Conservation (phyloP, 129 eudicot genomes). For the Chrysanthemum makinoi region DNA sequence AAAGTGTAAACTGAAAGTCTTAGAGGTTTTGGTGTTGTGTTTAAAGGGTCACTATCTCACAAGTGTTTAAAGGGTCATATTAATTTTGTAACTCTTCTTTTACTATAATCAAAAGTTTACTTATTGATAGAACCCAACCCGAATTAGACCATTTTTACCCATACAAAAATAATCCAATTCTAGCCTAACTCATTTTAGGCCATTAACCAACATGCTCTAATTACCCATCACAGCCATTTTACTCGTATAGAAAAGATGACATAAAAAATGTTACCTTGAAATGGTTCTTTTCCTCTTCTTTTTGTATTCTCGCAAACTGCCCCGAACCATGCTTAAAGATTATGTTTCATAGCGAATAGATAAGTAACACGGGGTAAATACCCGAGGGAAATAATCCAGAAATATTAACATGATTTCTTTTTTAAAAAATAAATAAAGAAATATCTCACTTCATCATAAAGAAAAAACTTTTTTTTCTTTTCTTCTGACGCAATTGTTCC, state of each 20-base stretch:
- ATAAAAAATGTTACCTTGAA: constrained; percentile 46
- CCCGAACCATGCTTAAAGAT: constrained; percentile 63
- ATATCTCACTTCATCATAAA: constrained; percentile 77
- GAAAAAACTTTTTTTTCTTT: constrained; percentile 44
- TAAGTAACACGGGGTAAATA: not conserved
- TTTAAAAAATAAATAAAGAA: not conserved
- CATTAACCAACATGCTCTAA: not conserved
- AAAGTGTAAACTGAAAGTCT: too few relatives aligned
- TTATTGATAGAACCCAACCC: too few relatives aligned
- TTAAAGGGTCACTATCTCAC: too few relatives aligned
- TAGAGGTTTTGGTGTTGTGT: too few relatives aligned
- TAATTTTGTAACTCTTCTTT: too few relatives aligned
- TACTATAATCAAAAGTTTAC: too few relatives aligned
- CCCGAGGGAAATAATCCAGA: not conserved
- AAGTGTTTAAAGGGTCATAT: too few relatives aligned
- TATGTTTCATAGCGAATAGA: not conserved
- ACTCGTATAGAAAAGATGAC: not conserved
- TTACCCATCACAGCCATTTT: not conserved
- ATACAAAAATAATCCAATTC: constrained; percentile 21
- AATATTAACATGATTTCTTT: not conserved
- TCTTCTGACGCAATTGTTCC: constrained; percentile 66
- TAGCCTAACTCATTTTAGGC: not conserved
- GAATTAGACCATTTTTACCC: too few relatives aligned
- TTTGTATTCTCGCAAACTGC: constrained; percentile 66
- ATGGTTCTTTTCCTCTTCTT: constrained; percentile 77